Evolutionary conservation across 345 rosid species (phyloP), one percentile per base, ranked within the genome.

Genomic region (Eucalyptus viminalis): DNA sequence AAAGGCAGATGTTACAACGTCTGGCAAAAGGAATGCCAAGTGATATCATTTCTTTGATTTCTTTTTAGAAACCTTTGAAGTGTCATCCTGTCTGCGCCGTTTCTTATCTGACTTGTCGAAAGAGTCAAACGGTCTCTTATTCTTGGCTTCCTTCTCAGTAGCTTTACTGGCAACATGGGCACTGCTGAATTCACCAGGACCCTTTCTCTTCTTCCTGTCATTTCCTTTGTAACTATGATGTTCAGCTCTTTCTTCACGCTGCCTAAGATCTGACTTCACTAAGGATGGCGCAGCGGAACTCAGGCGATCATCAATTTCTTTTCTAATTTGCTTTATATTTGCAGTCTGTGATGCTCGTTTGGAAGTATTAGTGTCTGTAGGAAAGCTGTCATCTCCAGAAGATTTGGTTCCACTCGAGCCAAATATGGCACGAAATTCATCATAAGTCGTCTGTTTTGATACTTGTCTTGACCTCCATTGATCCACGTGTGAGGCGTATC

Each of bases 401-500:
- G 92, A 85, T 87, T 91, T 94, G 86, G 92, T 81, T 90, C 94
- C 94, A 87, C 88, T 87, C 37, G 97, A 92, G 86, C 99, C 99
- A 90, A 98, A 98, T 86, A 95, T 87, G 69, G 94, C 93, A 89
- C 67, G 89, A 88, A 95, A 98, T 15, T 97, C 96, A 19, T 95
- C 91, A 92, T 94, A 97, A 88, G 96, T 89, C 17, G 96, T 94
- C 91, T 97, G 95, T 93, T 97, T 98, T 15, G 97, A 93, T 91
- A 92, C 94, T 92, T 95, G 99, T 92, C 90, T 97, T 56, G 93
- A 92, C 93, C 92, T 96, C 99, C 99, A 98, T 88, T 93, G 96
- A 86, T 95, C 97, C 86, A 97, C 95, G 89, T 92, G 92, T 54
- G 91, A 90, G 69, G 96, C 95, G 91, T 91, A 95, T 50, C 99